These are phyloP conservation scores for Phaseolus lunatus DNA, from an alignment of 306 rosid species.

Conservation along the genomic window DNA sequence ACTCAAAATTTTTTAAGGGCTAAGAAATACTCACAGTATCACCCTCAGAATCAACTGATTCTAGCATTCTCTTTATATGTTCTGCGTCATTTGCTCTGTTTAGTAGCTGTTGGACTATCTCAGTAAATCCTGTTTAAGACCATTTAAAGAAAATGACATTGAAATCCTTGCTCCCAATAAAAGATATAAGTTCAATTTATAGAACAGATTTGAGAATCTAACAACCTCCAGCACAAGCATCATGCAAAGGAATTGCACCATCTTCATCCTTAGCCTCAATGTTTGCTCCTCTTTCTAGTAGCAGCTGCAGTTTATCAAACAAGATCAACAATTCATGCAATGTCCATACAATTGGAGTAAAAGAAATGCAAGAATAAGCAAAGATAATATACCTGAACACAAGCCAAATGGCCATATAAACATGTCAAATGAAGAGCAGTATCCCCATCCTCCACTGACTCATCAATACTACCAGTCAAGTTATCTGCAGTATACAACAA, in stretches of 20 bases:
- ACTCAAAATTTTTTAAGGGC: conserved; percentile 9
- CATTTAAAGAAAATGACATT: conserved; percentile 11
- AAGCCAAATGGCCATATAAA: conserved; percentile 78
- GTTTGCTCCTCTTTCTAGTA: conserved; percentile 85
- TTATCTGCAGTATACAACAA: conserved; percentile 58
- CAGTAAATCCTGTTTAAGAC: conserved; percentile 62
- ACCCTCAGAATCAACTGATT: conserved; percentile 87
- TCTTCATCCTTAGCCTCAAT: conserved; percentile 82
- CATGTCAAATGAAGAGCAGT: conserved; percentile 87
- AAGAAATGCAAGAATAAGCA: not conserved
- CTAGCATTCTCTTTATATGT: conserved; percentile 74
- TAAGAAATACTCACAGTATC: conserved; percentile 75
- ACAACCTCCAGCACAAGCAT: conserved; percentile 97
- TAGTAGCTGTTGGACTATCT: conserved; percentile 78
- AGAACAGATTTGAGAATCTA: not conserved
- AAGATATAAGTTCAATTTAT: not conserved
- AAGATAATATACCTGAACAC: conserved; percentile 66
- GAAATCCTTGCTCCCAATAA: not conserved
- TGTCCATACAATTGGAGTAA: not conserved
- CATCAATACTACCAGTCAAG: conserved; percentile 79
- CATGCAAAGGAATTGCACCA: conserved; percentile 90
- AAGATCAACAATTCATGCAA: conserved; percentile 25
- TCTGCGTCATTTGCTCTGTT: conserved; percentile 60
- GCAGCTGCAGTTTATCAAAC: conserved; percentile 60
- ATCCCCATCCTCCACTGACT: conserved; percentile 96